phyloP scores from a whole-genome alignment of 2,329 filamentous ascomycete species.

The Neofusicoccum cordaticola region DNA sequence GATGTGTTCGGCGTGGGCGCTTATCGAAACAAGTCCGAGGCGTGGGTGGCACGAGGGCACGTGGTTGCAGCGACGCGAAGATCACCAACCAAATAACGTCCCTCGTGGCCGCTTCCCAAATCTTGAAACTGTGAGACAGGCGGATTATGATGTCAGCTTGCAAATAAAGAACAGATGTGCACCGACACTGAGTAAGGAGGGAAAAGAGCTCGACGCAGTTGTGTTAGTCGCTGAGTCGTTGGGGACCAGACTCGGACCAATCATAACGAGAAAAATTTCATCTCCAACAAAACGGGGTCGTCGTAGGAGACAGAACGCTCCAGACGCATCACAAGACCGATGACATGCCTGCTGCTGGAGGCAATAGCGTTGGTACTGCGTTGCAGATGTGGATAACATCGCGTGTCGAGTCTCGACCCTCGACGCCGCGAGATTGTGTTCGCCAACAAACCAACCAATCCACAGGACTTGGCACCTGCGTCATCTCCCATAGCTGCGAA shows the following conservation, averaged over 20 bases:
- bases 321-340: neutral
- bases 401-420: neutral
- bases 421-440: neutral
- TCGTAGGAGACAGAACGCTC: neutral
- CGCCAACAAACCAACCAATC: neutral
- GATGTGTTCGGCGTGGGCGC: slow-evolving; percentile 1
- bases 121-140: neutral
- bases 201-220: neutral
- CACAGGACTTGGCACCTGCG: neutral
- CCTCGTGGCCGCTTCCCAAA: neutral
- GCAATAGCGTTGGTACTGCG: neutral
- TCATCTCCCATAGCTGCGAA: neutral
- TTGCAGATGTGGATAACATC: neutral
- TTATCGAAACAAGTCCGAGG: neutral
- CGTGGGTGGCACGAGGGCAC: neutral
- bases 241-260: neutral
- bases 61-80: slow-evolving; percentile 1
- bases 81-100: slow-evolving; percentile 2
- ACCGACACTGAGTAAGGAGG: neutral
- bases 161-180: neutral
- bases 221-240: neutral
- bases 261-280: neutral
- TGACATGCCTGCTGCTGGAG: neutral
- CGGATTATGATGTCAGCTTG: slow-evolving; percentile 6
- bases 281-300: neutral